Percentiles rank a stretch among this genome's conserved stretches.
Conservation (phyloP, 2,329 filamentous ascomycete species). For the Drechslerella dactyloides region DNA sequence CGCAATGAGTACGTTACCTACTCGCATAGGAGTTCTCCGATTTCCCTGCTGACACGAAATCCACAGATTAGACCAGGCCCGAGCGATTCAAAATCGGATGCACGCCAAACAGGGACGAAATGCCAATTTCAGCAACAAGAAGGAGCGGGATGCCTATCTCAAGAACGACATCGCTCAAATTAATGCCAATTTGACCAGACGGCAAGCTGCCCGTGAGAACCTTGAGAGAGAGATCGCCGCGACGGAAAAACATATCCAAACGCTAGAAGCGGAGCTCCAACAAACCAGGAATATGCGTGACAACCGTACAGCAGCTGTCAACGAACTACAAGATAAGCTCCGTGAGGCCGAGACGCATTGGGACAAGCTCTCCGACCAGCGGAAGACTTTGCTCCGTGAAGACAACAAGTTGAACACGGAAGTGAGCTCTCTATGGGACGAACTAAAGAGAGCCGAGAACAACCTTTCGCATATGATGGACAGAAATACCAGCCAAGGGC, state of each 20-base stretch:
- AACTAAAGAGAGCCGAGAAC: conserved; percentile 78
- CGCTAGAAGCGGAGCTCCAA: conserved; percentile 75
- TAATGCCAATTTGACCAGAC: conserved; percentile 74
- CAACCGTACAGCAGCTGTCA: conserved; percentile 76
- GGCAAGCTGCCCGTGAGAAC: conserved; percentile 83
- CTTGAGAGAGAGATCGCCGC: conserved; percentile 80
- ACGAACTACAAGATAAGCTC: conserved; percentile 74
- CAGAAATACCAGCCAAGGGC: conserved; percentile 79
- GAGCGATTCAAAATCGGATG: conserved; percentile 76
- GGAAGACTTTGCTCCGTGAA: conserved; percentile 85
- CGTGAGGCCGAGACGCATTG: conserved; percentile 77
- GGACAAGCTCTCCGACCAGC: conserved; percentile 81
- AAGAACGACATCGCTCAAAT: conserved; percentile 80
- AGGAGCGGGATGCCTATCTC: conserved; percentile 83
- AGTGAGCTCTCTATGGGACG: conserved; percentile 74
- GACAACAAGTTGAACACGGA: conserved; percentile 84
- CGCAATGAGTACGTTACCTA: conserved; percentile 63
- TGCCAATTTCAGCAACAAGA: conserved; percentile 84
- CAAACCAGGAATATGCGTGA: conserved; percentile 75
- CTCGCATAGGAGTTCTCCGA: not conserved
- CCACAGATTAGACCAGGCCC: conserved; percentile 70
- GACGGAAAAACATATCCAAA: conserved; percentile 73
- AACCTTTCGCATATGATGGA: conserved; percentile 86
- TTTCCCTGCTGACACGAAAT: conserved; percentile 14
- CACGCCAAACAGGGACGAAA: conserved; percentile 92